Base-by-base conservation (phyloP, 495 filamentous ascomycete genomes). In the Neurospora sp. region DNA sequence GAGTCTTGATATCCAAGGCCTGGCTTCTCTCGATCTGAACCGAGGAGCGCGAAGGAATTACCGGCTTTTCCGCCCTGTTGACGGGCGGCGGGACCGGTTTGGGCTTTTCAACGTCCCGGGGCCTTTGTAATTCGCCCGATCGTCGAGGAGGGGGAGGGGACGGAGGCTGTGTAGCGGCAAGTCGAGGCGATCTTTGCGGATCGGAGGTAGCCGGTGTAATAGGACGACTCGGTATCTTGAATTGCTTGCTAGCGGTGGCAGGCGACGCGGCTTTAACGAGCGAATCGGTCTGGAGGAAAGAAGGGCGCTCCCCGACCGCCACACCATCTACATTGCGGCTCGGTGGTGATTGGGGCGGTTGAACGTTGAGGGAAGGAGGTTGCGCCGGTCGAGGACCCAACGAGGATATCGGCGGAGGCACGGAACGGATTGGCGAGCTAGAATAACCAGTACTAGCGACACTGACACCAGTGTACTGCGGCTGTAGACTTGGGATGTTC, bases 51-150 rank as follows among this genome's bases (percentile, higher is more conserved):
- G 73, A 83, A 82, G 54, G 86, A 83, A 77, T 95, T 87, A 81
- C 89, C 5, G 95, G 95, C 82, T 97, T 98, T 23, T 91, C 91
- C 44, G 90, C 89, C 62, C 96, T 88, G 77, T 96, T 96, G 39
- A 93, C 86, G 7, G 91, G 92, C 16, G 96, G 93, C 41, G 82
- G 85, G 66, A 85, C 78, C 10, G 82, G 73, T 66, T 74, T 84
- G 27, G 72, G 60, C 41, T 78, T 83, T 72, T 76, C 83, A 40
- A 75, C 41, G 38, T 82, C 83, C 16, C 80, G 78, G 0, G 87
- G 85, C 75, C 86, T 77, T 54, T 81, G 79, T 0, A 87, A 73
- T 75, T 88, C 87, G 31, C 77, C 85, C 69, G 87, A 89, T 73
- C 87, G 82, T 76, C 87, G 79, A 5, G 87, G 86, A 12, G 87